A percentile compares a stretch with the other conserved stretches of the same genome.
Evolutionary conservation across 345 rosid genomes (phyloP).

Genomic region (Gossypium rotundifolium): DNA sequence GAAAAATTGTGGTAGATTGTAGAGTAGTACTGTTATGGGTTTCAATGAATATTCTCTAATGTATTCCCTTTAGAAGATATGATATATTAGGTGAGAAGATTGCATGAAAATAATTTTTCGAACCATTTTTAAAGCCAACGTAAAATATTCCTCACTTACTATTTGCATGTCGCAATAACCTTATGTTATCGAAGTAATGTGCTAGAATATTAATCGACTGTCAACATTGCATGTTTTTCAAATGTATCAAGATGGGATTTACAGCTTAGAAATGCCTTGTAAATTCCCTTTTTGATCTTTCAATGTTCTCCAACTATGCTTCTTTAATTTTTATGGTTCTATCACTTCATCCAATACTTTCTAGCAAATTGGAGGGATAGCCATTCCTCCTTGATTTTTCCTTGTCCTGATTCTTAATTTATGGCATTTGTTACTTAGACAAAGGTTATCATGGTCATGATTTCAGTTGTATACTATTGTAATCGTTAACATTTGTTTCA

Average conservation of each 20-base stretch:
- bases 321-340: not conserved
- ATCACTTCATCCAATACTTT: not conserved
- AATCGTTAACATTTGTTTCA: not conserved
- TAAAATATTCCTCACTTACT: not conserved
- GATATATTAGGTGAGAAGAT: not conserved
- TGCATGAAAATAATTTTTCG: not conserved
- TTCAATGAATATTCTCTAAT: not conserved
- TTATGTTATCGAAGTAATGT: not conserved
- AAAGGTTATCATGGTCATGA: not conserved
- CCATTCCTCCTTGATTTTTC: not conserved
- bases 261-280: not conserved
- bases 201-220: not conserved
- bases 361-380: not conserved
- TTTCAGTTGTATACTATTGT: not conserved
- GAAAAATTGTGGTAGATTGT: too few species aligned
- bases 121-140: not conserved
- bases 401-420: not conserved
- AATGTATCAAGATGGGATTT: not conserved
- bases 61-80: not conserved
- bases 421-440: not conserved
- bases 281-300: not conserved
- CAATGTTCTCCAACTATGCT: not conserved
- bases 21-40: not conserved
- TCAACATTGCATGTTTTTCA: not conserved
- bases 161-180: not conserved